Evolutionary conservation across 2,329 filamentous ascomycete species (phyloP), one percentile per base, ranked within the genome.

Genomic region (Penicillium sp.): DNA sequence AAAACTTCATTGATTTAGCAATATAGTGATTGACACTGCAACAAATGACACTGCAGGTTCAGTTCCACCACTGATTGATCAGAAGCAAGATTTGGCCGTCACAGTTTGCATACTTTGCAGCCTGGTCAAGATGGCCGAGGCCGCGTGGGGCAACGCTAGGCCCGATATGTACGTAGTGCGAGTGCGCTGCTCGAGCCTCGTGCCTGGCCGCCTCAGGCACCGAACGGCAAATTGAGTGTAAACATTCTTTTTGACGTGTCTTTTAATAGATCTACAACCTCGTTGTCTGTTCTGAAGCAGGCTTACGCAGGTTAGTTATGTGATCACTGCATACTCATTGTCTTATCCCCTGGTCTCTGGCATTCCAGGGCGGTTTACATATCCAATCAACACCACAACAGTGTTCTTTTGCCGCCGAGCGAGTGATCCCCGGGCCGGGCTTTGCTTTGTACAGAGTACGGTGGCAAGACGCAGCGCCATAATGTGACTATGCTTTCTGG

Each of bases 401-500:
- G 4, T 28, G 8, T 30, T 30, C 28, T 30, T 30, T 30, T 9
- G 28, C 8, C 5, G 8, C 28, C 12, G 28, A 30, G 8, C 28
- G 28, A 30, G 28, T 5, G 12, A 11, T 14, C 30, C 11, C 6
- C n/a, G n/a, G n/a, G n/a, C n/a, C n/a, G n/a, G n/a, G n/a, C n/a
- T n/a, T n/a, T 5, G 28, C 28, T 33, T 7, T 7, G 35, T 38
- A 12, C 35, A n/a, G 12, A n/a, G 35, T n/a, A 18, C 12, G 12
- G 12, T 38, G 35, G 35, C 35, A 38, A 50, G 47, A 11, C 7
- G 20, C 28, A n/a, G 24, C 38, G 23, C 23, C 18, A 26, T 33
- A 20, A 43, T 45, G 50, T 52, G 50, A 52, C 50, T 33, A 52
- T 52, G 49, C 49, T 30, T 24, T 30, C 33, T 52, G 49, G n/a